Conservation (phyloP, 805 yeast species). For the Ogataea zsoltii region DNA sequence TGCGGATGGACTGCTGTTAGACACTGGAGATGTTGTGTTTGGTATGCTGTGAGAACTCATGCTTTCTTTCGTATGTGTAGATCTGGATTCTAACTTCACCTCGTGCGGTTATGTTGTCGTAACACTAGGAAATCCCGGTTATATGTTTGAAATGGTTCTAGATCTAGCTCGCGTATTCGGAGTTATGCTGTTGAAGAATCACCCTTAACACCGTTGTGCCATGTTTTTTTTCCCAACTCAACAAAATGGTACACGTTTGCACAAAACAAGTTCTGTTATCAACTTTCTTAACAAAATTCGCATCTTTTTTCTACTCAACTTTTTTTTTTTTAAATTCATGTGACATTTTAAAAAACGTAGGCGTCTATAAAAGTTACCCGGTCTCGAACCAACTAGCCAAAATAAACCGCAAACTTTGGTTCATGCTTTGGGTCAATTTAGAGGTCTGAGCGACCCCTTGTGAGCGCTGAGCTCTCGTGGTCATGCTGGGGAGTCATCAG, state of each 20-base stretch:
- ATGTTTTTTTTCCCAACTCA: not conserved
- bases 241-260: not conserved
- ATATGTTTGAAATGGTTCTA: too few relatives aligned
- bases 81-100: too few relatives aligned
- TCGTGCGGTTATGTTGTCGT: too few relatives aligned
- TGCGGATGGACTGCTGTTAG: not conserved
- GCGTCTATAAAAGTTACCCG: not conserved
- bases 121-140: too few relatives aligned
- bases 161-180: too few relatives aligned
- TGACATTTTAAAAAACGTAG: not conserved
- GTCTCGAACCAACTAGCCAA: too few relatives aligned
- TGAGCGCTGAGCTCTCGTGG: conserved; percentile 1
- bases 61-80: too few relatives aligned
- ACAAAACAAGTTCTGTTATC: not conserved
- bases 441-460: not conserved
- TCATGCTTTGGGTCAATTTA: too few relatives aligned
- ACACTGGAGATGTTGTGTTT: not conserved
- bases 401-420: too few relatives aligned
- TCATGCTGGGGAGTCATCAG: conserved; percentile 14
- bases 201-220: too few relatives aligned
- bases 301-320: not conserved
- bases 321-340: not conserved
- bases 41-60: too few relatives aligned
- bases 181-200: too few relatives aligned
- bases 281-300: not conserved